phyloP scores from a whole-genome alignment of 2,329 filamentous ascomycete genomes.

The Epichloe hybrida region DNA sequence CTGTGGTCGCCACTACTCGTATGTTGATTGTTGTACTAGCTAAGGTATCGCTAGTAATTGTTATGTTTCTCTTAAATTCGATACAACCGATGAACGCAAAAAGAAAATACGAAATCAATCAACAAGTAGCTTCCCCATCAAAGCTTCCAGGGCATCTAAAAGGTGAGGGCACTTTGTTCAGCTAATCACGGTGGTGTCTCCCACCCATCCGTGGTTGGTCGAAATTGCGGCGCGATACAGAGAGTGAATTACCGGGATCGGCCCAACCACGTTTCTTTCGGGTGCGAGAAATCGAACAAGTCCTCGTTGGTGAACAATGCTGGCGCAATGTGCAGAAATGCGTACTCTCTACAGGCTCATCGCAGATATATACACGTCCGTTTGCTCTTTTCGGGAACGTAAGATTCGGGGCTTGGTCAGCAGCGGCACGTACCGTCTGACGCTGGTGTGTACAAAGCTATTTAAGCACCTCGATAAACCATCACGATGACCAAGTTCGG shows the following conservation, averaged over 20 bases:
- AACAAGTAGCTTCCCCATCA: too few species aligned
- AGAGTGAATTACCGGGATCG: constrained; percentile 24
- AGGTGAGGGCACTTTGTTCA: constrained; percentile 11
- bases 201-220: constrained; percentile 11
- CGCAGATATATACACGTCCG: neutral
- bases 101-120: too few species aligned
- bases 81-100: too few species aligned
- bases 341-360: constrained; percentile 12
- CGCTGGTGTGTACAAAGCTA: constrained; percentile 7
- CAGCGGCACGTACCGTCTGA: constrained; percentile 8
- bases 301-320: constrained; percentile 14
- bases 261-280: constrained; percentile 16
- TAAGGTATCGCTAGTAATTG: too few species aligned
- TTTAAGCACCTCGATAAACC: constrained; percentile 8
- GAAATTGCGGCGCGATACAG: constrained; percentile 11
- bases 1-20: too few species aligned
- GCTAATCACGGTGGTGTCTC: constrained; percentile 12
- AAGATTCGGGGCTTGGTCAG: too few species aligned
- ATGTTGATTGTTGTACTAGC: too few species aligned
- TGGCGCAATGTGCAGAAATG: constrained; percentile 11
- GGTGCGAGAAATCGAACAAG: constrained; percentile 17
- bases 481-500: constrained; percentile 10
- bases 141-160: too few species aligned
- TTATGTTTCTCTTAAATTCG: too few species aligned
- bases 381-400: too few species aligned